Conservation (phyloP, 495 filamentous ascomycete genomes). For the Apodospora peruviana region DNA sequence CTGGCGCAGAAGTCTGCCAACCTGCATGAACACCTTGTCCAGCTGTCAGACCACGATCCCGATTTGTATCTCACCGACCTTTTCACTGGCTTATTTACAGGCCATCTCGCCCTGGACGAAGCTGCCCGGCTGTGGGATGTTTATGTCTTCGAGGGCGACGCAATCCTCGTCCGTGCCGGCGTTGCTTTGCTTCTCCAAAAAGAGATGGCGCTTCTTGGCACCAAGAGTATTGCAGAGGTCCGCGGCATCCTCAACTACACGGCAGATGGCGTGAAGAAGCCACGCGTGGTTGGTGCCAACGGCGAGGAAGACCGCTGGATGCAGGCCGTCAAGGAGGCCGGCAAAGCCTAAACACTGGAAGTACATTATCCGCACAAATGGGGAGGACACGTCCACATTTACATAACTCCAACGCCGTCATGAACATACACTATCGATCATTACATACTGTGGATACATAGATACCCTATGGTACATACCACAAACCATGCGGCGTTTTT, state of each 20-base stretch:
- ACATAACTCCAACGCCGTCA: conserved; percentile 2
- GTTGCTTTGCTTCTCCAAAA: conserved; percentile 60
- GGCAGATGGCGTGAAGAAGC: conserved; percentile 6
- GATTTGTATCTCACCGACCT: conserved; percentile 45
- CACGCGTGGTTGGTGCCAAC: conserved; percentile 16
- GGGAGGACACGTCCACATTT: no score
- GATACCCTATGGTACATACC: no score
- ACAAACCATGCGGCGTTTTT: conserved; percentile 1
- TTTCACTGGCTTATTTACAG: conserved; percentile 50
- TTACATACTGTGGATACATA: background rate
- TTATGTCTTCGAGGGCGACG: conserved; percentile 89
- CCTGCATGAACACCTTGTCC: conserved; percentile 62
- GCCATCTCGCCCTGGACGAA: conserved; percentile 60
- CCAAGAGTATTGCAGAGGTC: conserved; percentile 27
- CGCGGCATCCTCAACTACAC: conserved; percentile 19
- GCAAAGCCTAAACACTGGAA: conserved; percentile 12
- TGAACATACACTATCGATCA: conserved; percentile 3
- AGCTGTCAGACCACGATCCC: conserved; percentile 37
- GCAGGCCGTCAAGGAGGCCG: conserved; percentile 27
- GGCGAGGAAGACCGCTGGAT: conserved; percentile 35
- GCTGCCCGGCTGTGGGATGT: conserved; percentile 85
- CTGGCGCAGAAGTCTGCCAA: conserved; percentile 66
- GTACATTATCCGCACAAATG: background rate
- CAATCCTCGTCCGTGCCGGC: conserved; percentile 68
- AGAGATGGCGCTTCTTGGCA: conserved; percentile 37